A percentile compares a stretch with the other conserved stretches of the same genome.
Evolutionary conservation across 1,139 yeast genomes (phyloP).

Genomic region (Debaryomyces coudertii): DNA sequence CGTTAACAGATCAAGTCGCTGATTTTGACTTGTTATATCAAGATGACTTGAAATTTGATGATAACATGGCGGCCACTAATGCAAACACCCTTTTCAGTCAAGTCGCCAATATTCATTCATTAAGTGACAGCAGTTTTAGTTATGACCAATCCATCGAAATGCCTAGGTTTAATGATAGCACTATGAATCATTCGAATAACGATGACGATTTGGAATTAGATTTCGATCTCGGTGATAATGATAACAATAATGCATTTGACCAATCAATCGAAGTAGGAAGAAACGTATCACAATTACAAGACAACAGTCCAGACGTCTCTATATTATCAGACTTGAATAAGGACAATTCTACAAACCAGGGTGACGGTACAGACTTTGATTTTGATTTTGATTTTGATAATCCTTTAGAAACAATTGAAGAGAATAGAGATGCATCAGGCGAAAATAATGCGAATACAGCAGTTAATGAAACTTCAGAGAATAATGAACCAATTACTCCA

Average conservation of each 20-base stretch:
- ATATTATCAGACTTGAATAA: conserved; percentile 26
- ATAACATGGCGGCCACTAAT: conserved; percentile 16
- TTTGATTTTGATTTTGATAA: conserved; percentile 32
- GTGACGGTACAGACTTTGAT: conserved; percentile 19
- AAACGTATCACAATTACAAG: conserved; percentile 28
- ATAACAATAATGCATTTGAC: conserved; percentile 26
- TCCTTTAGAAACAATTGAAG: conserved; percentile 36
- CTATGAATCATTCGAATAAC: conserved; percentile 21
- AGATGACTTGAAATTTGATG: conserved; percentile 65
- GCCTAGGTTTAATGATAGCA: conserved; percentile 46
- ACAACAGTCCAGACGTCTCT: conserved; percentile 34
- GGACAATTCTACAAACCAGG: conserved; percentile 17
- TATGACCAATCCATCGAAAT: conserved; percentile 61
- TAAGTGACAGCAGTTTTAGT: conserved; percentile 21
- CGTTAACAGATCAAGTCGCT: conserved; percentile 77
- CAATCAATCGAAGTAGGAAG: conserved; percentile 54
- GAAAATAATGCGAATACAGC: conserved; percentile 12
- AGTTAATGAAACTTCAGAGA: conserved; percentile 14
- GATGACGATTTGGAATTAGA: conserved; percentile 54
- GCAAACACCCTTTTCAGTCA: conserved; percentile 17
- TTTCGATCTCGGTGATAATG: conserved; percentile 43
- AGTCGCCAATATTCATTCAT: conserved; percentile 12
- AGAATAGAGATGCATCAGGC: conserved; percentile 18
- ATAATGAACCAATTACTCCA: conserved; percentile 19
- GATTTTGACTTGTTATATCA: conserved; percentile 72